Base-by-base conservation (phyloP, 2,329 filamentous ascomycete genomes). In the Teratosphaeria zuluensis region DNA sequence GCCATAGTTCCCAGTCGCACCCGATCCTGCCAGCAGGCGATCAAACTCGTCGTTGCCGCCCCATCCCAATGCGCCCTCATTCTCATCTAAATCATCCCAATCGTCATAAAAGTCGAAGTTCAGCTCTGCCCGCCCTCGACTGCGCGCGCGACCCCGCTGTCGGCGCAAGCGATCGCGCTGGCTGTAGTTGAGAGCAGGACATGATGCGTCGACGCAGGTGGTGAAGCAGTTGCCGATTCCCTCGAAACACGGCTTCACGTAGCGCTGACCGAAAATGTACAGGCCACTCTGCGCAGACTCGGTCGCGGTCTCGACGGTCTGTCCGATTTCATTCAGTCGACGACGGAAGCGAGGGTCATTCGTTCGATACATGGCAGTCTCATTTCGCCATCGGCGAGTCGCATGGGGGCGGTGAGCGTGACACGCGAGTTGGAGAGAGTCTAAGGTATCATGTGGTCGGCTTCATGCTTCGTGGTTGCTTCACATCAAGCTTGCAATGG, bases 81-180 rank as follows among this genome's bases (percentile, higher is more conserved):
- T 78, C 55, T 82, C 81, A 32, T 84, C 81, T 57, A 84, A 81
- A 53, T 82, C 80, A 61, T 96, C 90, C 92, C 92, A 97, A 74
- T 96, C 92, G 74, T 96, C 92, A 76, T 97, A 97, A 72, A 97
- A 97, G 73, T 96, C 92, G 71, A 97, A 97, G 68, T 84, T 92
- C 67, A 88, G 84, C 74, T 96, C 92, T 31, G 91, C 88, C 56
- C 84, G 75, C 2, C 83, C 84, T 61, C 78, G 72, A 58, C 76
- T 74, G 24, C 79, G 75, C 38, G 87, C 82, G 67, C 90, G 85
- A 61, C 86, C 79, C 58, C 89, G 84, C 32, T 74, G 69, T 86
- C 84, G 35, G 86, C 91, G 1, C 88, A 85, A 53, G 55, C 70
- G 63, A 63, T 74, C 63, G 66, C 69, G 66, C 64, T 73, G 64